Conservation (phyloP, 108 stramenopile species). For the Epipyxis sp. region DNA sequence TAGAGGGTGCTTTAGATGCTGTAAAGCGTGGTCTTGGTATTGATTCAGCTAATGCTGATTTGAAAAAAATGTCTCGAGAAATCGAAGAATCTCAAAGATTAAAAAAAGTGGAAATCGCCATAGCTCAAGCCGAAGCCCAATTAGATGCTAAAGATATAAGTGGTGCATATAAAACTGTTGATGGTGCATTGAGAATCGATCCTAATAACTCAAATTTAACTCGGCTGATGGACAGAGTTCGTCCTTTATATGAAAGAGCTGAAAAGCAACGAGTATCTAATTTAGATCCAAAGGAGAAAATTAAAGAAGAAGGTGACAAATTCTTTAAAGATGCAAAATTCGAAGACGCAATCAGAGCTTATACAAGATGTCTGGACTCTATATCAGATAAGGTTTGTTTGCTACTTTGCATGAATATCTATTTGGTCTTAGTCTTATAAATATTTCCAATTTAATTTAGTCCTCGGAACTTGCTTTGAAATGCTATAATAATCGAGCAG, state of each 20-base stretch:
- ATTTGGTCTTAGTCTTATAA: background rate
- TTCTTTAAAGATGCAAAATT: conserved; percentile 74
- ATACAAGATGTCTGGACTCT: conserved; percentile 86
- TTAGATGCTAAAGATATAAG: conserved; percentile 77
- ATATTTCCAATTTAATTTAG: conserved; percentile 28
- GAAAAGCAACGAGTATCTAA: conserved; percentile 76
- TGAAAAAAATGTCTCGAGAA: conserved; percentile 69
- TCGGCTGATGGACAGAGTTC: conserved; percentile 66
- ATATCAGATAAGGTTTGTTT: conserved; percentile 57
- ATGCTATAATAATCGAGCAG: conserved; percentile 89
- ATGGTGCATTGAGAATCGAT: conserved; percentile 81
- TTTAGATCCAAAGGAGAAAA: conserved; percentile 70
- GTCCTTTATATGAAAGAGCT: conserved; percentile 80
- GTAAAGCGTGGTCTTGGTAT: conserved; percentile 32
- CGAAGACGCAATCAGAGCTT: conserved; percentile 80
- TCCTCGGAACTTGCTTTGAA: conserved; percentile 79
- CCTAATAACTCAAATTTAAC: conserved; percentile 86
- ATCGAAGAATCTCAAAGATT: conserved; percentile 60
- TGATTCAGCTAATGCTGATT: conserved; percentile 65
- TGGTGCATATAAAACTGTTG: conserved; percentile 79
- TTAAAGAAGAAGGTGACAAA: conserved; percentile 93
- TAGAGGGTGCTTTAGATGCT: conserved; percentile 28
- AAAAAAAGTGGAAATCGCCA: conserved; percentile 77
- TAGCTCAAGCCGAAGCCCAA: conserved; percentile 77
- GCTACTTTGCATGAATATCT: background rate